These are phyloP conservation scores for Vitis vinifera DNA, from an alignment of 164 flowering plant genomes.

Conservation along the genomic window DNA sequence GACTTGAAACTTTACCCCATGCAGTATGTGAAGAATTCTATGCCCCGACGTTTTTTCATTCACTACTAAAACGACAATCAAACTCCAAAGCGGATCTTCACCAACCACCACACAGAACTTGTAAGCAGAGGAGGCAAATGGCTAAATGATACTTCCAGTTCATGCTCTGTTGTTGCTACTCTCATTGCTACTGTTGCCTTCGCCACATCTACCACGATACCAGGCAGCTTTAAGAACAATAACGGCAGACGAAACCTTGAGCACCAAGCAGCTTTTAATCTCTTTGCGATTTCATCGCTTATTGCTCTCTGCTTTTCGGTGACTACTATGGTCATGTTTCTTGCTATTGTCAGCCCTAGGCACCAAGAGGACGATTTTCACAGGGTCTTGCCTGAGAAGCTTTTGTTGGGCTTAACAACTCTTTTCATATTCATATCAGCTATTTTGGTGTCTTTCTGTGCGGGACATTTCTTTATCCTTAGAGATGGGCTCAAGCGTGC, in stretches of 20 bases:
- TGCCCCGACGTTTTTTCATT: slow-evolving; percentile 15
- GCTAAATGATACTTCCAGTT: slow-evolving; percentile 21
- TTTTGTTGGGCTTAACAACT: slow-evolving; percentile 19
- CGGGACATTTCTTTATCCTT: slow-evolving; percentile 23
- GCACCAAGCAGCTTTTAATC: slow-evolving; percentile 11
- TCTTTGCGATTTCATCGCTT: slow-evolving; percentile 19
- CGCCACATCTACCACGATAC: slow-evolving; percentile 19
- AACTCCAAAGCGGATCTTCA: slow-evolving; percentile 15
- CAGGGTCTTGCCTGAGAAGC: slow-evolving; percentile 14
- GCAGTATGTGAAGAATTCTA: slow-evolving; percentile 19
- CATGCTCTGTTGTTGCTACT: slow-evolving; percentile 24
- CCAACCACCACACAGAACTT: slow-evolving; percentile 12
- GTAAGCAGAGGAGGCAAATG: slow-evolving; percentile 10
- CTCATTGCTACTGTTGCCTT: slow-evolving; percentile 31
- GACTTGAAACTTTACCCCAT: no score
- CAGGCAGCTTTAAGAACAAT: slow-evolving; percentile 9
- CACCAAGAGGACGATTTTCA: slow-evolving; percentile 21
- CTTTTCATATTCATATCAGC: slow-evolving; percentile 23
- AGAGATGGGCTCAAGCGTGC: slow-evolving; percentile 13
- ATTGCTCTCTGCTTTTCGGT: slow-evolving; percentile 27
- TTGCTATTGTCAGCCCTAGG: slow-evolving; percentile 24
- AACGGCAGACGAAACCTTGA: slow-evolving; percentile 8
- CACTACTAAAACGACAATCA: slow-evolving; percentile 10
- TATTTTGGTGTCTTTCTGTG: slow-evolving; percentile 24
- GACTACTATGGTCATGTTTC: slow-evolving; percentile 21